These are phyloP conservation scores for Solanum rostratum DNA, from an alignment of 257 asterid genomes.

Conservation along the genomic window DNA sequence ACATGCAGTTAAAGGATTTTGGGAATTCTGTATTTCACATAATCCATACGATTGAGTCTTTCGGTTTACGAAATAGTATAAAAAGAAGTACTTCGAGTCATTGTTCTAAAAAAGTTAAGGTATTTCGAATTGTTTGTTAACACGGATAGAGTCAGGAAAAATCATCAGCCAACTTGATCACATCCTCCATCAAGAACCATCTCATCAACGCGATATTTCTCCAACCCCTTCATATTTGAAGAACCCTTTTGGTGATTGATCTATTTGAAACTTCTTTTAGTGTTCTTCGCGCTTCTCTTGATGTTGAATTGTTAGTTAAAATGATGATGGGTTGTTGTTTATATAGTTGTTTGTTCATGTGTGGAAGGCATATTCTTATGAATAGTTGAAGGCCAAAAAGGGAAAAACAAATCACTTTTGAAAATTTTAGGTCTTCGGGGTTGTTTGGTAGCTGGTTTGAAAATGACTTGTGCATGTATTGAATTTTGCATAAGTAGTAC, in stretches of 20 bases:
- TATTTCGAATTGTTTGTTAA: neutral
- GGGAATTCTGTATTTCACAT: neutral
- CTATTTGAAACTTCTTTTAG: slow-evolving; percentile 3
- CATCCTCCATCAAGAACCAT: slow-evolving; percentile 23
- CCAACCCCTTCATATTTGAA: neutral
- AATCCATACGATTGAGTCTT: neutral
- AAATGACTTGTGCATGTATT: neutral
- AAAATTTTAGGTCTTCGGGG: neutral
- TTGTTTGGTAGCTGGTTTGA: neutral
- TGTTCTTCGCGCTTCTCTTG: neutral
- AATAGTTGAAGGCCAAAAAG: neutral
- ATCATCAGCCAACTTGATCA: slow-evolving; percentile 29
- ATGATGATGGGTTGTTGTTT: neutral
- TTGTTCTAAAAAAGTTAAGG: neutral
- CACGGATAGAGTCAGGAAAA: neutral
- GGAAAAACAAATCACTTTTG: neutral
- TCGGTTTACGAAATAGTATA: neutral
- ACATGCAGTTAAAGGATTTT: too few relatives aligned
- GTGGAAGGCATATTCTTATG: slow-evolving; percentile 6
- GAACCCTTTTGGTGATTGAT: slow-evolving; percentile 4
- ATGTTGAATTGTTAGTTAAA: neutral
- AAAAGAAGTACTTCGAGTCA: neutral
- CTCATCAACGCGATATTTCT: neutral
- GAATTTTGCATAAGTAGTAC: neutral
- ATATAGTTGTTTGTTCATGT: slow-evolving; percentile 5